phyloP scores from a whole-genome alignment of 495 filamentous ascomycete species.

The Hypoxylon rickii region DNA sequence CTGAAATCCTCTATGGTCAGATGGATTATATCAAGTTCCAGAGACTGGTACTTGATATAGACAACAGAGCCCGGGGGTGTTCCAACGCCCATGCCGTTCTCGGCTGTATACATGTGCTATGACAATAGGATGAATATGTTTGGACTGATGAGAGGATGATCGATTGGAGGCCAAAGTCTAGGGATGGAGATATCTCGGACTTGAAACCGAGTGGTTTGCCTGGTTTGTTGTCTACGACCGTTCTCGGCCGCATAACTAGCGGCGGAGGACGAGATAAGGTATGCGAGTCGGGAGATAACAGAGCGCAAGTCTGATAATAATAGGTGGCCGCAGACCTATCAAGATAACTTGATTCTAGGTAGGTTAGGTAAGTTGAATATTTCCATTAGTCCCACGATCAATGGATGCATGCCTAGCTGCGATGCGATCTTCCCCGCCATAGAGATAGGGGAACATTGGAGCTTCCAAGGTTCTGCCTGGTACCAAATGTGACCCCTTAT shows the following conservation, averaged over 20 bases:
- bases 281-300: conserved; percentile 29
- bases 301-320: not conserved
- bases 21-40: not conserved
- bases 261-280: conserved; percentile 31
- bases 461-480: conserved; percentile 2
- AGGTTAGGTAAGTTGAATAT: conserved; percentile 28
- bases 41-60: too few species aligned
- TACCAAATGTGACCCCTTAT: conserved; percentile 19
- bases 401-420: conserved; percentile 1
- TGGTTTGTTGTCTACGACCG: conserved; percentile 5
- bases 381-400: not conserved
- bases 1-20: too few species aligned
- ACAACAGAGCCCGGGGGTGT: too few species aligned
- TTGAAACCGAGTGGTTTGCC: conserved; percentile 2
- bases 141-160: too few species aligned
- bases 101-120: conserved; percentile 8
- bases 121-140: not conserved
- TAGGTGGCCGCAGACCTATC: conserved; percentile 19
- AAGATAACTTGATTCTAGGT: conserved; percentile 1
- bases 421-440: conserved; percentile 27
- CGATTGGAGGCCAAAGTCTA: too few species aligned
- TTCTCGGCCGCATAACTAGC: conserved; percentile 34
- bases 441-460: conserved; percentile 1
- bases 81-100: conserved; percentile 15
- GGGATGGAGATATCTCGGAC: conserved; percentile 32